Base-by-base conservation (phyloP, 345 rosid genomes). In the Angophora floribunda region DNA sequence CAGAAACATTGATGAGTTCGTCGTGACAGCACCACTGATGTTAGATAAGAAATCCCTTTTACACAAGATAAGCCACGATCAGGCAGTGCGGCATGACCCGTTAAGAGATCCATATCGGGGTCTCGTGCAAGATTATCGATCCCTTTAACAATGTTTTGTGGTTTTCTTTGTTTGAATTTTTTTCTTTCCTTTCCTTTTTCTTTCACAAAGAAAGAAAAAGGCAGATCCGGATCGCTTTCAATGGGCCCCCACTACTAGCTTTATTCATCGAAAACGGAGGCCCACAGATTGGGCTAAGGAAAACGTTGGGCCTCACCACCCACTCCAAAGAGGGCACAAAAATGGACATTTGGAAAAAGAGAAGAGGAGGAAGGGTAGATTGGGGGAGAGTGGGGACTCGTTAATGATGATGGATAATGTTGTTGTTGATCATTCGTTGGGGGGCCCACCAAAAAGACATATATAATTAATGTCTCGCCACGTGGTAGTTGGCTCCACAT, bases 1-100 rank as follows among this genome's bases (percentile, higher is more conserved):
- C 10, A 7, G 30, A 59, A 59, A 59, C 8, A 9, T 30, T 13
- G 41, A 65, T 0, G 21, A 30, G 21, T 41, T 65, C 0, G 6
- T 30, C 6, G 0, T 0, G 0, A 1, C 1, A 0, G 22, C 6
- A 16, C 12, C 12, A 2, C 22, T 12, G 0, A 32, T 15, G 12
- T 4, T 16, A 67, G 6, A 15, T 16, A 16, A 15, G 21, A 30
- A 16, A 32, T 16, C 16, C 9, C 2, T 14, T 14, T 1, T 7
- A 2, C 9, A n/a, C 3, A 11, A n/a, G 17, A n/a, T 13, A n/a
- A 63, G 36, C 16, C 17, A 1, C 4, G 0, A 4, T 11, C 3
- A 1, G n/a, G 13, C 4, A n/a, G 1, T 4, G 0, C 4, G 2
- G 9, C 32, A 28, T 16, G 9, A 30, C 22, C 22, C 22, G 5